Evolutionary conservation across 306 rosid species (phyloP).

Genomic region (Castanea mollissima): DNA sequence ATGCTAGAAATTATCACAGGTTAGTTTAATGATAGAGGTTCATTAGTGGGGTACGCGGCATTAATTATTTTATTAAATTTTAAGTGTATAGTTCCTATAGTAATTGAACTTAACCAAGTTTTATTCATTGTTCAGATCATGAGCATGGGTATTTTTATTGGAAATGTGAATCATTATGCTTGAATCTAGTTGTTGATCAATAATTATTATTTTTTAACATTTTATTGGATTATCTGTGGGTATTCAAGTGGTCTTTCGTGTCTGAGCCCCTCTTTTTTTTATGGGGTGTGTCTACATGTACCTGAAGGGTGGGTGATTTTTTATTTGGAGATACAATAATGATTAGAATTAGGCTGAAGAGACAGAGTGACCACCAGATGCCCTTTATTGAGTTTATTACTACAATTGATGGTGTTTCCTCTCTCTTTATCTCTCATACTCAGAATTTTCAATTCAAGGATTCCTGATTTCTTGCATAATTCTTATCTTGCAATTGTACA

Average conservation of each 20-base stretch:
- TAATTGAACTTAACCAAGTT: conserved; percentile 1
- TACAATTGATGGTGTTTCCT: neutral
- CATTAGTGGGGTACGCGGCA: neutral
- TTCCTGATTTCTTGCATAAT: neutral
- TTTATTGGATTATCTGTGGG: neutral
- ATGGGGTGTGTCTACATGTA: neutral
- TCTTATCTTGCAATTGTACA: neutral
- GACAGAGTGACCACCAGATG: neutral
- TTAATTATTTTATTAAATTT: neutral
- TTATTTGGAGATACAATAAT: conserved; percentile 3
- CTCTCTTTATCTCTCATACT: neutral
- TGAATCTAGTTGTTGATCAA: neutral
- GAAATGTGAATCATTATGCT: neutral
- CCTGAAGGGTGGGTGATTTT: neutral
- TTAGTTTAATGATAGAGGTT: neutral
- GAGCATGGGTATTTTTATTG: neutral
- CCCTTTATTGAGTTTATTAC: conserved; percentile 9
- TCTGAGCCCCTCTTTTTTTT: neutral
- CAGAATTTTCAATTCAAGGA: neutral
- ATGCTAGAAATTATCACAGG: neutral
- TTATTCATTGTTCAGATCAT: neutral
- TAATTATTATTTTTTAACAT: neutral
- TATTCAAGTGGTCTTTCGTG: neutral
- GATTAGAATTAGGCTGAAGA: neutral
- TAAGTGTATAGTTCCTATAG: neutral